A percentile compares a stretch with the other conserved stretches of the same genome.
phyloP scores from a whole-genome alignment of 2,329 filamentous ascomycete genomes.

The Coniochaeta prunicola region DNA sequence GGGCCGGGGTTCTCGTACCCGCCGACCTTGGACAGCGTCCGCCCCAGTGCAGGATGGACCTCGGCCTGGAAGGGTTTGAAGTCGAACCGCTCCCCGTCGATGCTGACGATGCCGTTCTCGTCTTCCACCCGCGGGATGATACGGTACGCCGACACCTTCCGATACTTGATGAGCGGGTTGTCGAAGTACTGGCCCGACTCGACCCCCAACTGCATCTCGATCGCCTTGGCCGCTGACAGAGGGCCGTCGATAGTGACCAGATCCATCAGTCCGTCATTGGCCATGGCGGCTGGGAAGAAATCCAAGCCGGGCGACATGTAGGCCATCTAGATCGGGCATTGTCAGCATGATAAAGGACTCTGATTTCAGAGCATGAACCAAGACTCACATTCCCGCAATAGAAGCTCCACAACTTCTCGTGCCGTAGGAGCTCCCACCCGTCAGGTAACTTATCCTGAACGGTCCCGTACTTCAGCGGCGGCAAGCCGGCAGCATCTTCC shows the following conservation, averaged over 20 bases:
- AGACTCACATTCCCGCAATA: conserved; percentile 76
- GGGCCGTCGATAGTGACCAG: conserved; percentile 74
- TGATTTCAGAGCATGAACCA: not conserved
- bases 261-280: conserved; percentile 81
- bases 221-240: conserved; percentile 56
- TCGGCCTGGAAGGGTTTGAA: conserved; percentile 91
- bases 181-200: conserved; percentile 74
- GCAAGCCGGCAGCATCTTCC: conserved; percentile 50
- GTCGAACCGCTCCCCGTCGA: conserved; percentile 83
- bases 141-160: conserved; percentile 81
- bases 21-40: conserved; percentile 71
- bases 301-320: conserved; percentile 83
- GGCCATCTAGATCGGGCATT: conserved; percentile 53
- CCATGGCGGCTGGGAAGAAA: conserved; percentile 79
- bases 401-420: conserved; percentile 81
- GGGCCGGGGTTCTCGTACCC: conserved; percentile 61
- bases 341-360: not conserved
- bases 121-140: conserved; percentile 65
- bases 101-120: conserved; percentile 76
- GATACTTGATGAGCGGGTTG: conserved; percentile 67
- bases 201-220: conserved; percentile 65
- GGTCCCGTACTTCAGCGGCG: conserved; percentile 71
- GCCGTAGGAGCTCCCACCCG: conserved; percentile 67
- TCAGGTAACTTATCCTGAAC: conserved; percentile 68
- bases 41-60: conserved; percentile 73